Conservation (phyloP, 306 rosid species). For the Castanea sativa region DNA sequence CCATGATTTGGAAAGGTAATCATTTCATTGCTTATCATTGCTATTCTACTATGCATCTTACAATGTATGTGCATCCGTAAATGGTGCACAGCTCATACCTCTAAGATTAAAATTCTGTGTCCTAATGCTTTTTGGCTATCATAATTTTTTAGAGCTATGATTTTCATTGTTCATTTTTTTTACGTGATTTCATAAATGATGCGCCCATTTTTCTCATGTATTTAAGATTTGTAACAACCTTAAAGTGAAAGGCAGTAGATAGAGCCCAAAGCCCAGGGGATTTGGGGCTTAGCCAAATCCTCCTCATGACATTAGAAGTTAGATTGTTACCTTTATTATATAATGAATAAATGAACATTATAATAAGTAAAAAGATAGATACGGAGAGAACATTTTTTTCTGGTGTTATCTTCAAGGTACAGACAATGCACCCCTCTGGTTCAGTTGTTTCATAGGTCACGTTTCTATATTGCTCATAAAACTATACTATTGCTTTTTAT, state of each 20-base stretch:
- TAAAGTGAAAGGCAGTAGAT: too few species aligned
- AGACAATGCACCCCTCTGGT: not conserved
- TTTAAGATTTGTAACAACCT: too few species aligned
- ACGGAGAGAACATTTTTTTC: not conserved
- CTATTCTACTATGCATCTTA: not conserved
- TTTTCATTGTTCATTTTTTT: too few species aligned
- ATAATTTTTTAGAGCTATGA: not conserved
- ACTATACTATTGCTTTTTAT: not conserved
- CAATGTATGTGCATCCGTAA: not conserved
- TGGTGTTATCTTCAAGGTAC: not conserved
- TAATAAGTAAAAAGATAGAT: not conserved
- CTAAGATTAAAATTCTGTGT: not conserved
- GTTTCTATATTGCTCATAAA: not conserved
- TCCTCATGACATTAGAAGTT: not conserved
- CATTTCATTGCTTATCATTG: not conserved
- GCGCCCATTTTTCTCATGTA: not conserved
- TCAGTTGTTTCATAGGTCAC: not conserved
- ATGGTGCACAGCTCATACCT: not conserved
- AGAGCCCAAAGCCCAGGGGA: too few species aligned
- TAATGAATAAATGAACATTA: not conserved
- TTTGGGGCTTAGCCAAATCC: not conserved
- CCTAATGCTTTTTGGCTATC: not conserved
- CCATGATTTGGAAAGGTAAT: constrained; percentile 91
- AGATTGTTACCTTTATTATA: not conserved
- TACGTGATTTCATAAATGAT: not conserved